phyloP scores from a whole-genome alignment of 495 filamentous ascomycete genomes.

The Podospora australis region DNA sequence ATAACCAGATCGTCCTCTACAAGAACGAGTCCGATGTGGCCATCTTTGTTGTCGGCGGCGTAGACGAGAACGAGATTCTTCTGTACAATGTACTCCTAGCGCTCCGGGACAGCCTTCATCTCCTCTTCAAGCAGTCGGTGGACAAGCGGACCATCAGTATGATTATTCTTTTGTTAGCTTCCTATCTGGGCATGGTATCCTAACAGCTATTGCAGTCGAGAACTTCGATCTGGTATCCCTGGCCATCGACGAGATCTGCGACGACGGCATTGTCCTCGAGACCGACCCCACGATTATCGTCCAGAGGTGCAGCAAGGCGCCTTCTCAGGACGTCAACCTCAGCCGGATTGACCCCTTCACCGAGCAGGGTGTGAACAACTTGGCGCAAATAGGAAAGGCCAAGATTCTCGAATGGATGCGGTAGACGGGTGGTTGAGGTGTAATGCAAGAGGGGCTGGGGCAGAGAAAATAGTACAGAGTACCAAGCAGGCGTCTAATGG shows the following conservation, averaged over 20 bases:
- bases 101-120: conserved; percentile 78
- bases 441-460: not conserved
- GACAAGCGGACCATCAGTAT: conserved; percentile 96
- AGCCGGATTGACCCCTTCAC: conserved; percentile 84
- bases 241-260: conserved; percentile 90
- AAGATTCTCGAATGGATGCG: conserved; percentile 88
- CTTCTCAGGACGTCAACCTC: conserved; percentile 84
- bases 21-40: conserved; percentile 97
- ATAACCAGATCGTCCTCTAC: conserved; percentile 90
- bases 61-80: conserved; percentile 94
- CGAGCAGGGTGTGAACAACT: conserved; percentile 91
- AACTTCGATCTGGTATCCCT: conserved; percentile 92
- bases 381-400: conserved; percentile 90
- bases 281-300: conserved; percentile 91
- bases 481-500: not conserved
- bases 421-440: conserved; percentile 52
- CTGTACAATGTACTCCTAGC: conserved; percentile 90
- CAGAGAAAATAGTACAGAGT: not conserved
- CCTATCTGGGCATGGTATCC: no score
- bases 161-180: no score
- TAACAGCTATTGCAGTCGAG: no score
- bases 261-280: conserved; percentile 95
- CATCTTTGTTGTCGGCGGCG: conserved; percentile 80
- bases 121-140: conserved; percentile 89
- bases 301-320: conserved; percentile 82